A percentile compares a stretch with the other conserved stretches of the same genome.
Conservation (phyloP, 2,329 filamentous ascomycete genomes). For the Nemania sp. region DNA sequence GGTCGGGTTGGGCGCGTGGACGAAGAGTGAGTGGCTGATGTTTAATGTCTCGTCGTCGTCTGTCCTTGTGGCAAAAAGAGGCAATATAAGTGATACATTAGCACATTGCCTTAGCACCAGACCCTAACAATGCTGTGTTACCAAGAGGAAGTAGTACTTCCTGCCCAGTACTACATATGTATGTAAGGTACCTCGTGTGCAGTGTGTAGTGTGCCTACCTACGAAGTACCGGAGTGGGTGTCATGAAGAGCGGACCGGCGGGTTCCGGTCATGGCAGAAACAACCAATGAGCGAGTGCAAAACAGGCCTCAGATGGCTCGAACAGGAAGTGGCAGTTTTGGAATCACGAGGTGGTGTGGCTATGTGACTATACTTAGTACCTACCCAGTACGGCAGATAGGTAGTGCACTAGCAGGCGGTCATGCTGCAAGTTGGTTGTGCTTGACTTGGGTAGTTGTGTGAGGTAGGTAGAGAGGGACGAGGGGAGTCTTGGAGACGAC, state of each 20-base stretch:
- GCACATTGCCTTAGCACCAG: not conserved
- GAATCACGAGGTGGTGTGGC: conserved; percentile 2
- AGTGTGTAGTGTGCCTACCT: too few relatives aligned
- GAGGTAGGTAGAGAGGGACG: too few relatives aligned
- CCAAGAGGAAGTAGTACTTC: too few relatives aligned
- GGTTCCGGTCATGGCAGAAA: conserved; percentile 4
- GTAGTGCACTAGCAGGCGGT: not conserved
- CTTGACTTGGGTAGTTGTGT: not conserved
- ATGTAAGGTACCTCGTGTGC: too few relatives aligned
- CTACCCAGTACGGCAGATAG: too few relatives aligned
- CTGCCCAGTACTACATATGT: too few relatives aligned
- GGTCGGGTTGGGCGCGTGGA: too few relatives aligned
- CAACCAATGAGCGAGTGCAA: conserved; percentile 17
- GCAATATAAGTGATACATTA: not conserved
- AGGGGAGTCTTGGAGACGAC: too few relatives aligned
- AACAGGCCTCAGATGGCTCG: conserved; percentile 9
- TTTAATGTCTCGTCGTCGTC: too few relatives aligned
- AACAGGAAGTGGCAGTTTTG: conserved; percentile 14
- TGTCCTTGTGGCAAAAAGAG: conserved; percentile 15
- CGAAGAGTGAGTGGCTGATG: too few relatives aligned
- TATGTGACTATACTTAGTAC: too few relatives aligned
- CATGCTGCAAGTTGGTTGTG: conserved; percentile 6
- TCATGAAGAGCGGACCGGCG: conserved; percentile 1
- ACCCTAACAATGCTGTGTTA: not conserved
- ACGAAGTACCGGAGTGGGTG: too few relatives aligned